phyloP scores from a whole-genome alignment of 83 land plant species.

The Thuja plicata region DNA sequence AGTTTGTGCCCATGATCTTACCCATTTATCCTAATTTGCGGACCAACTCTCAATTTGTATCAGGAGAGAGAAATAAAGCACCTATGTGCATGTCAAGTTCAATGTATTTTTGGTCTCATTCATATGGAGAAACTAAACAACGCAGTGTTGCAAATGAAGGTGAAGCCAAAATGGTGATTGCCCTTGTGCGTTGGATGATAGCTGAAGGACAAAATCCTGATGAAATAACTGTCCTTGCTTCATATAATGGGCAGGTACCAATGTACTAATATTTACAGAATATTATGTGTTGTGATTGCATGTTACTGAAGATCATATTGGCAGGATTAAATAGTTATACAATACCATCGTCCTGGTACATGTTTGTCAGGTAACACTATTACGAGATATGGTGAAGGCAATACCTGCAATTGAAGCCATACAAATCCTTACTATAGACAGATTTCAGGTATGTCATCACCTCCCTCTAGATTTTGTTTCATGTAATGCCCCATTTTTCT shows the following conservation, averaged over 20 bases:
- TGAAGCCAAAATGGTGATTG: slow-evolving; percentile 26
- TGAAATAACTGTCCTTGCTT: slow-evolving; percentile 18
- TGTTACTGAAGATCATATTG: neutral
- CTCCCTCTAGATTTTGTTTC: neutral
- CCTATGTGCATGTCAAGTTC: slow-evolving; percentile 17
- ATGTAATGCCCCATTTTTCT: neutral
- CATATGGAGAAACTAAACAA: slow-evolving; percentile 13
- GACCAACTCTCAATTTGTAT: slow-evolving; percentile 16
- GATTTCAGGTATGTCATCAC: slow-evolving; percentile 19
- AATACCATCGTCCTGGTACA: neutral
- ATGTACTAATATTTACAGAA: neutral
- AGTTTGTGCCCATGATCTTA: slow-evolving; percentile 23
- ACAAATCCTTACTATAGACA: slow-evolving; percentile 18
- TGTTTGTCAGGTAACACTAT: slow-evolving; percentile 17
- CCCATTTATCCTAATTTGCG: slow-evolving; percentile 20
- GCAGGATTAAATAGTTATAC: neutral
- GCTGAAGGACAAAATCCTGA: slow-evolving; percentile 16
- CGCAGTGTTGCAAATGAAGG: slow-evolving; percentile 23
- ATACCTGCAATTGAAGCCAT: neutral
- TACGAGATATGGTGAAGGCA: slow-evolving; percentile 15
- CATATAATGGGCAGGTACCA: slow-evolving; percentile 25
- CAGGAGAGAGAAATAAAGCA: slow-evolving; percentile 23
- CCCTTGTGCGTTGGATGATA: slow-evolving; percentile 22
- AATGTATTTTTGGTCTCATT: slow-evolving; percentile 26
- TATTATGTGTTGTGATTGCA: neutral